Percentiles rank a stretch among this genome's conserved stretches.
Conservation (phyloP, 176 grass and related monocot species). For the Ensete glaucum region DNA sequence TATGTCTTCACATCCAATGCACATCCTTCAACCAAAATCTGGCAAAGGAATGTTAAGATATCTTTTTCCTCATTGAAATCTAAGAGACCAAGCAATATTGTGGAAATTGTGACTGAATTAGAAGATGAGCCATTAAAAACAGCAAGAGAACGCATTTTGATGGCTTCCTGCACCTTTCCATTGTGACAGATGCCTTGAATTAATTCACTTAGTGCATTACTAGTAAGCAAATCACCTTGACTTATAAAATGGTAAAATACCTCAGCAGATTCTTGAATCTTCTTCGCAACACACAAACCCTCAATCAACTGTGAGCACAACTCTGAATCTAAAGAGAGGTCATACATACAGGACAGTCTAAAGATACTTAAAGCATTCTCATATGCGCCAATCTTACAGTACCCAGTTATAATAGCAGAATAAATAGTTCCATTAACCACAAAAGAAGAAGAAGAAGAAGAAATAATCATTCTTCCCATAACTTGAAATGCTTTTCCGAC, state of each 20-base stretch:
- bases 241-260: slow-evolving; percentile 40
- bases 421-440: slow-evolving; percentile 31
- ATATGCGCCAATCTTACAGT: slow-evolving; percentile 31
- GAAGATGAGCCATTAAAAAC: slow-evolving; percentile 32
- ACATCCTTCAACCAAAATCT: slow-evolving; percentile 51
- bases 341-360: slow-evolving; percentile 27
- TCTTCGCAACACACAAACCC: slow-evolving; percentile 32
- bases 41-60: slow-evolving; percentile 35
- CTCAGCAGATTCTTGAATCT: slow-evolving; percentile 31
- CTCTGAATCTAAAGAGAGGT: slow-evolving; percentile 40
- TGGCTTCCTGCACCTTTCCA: slow-evolving; percentile 39
- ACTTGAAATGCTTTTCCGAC: slow-evolving; percentile 42
- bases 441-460: slow-evolving; percentile 35
- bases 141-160: slow-evolving; percentile 34
- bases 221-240: slow-evolving; percentile 31
- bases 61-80: slow-evolving; percentile 38
- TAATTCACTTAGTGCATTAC: slow-evolving; percentile 26
- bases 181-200: slow-evolving; percentile 32
- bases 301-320: slow-evolving; percentile 41
- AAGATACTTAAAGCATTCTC: slow-evolving; percentile 36
- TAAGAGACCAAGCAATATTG: slow-evolving; percentile 34
- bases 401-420: slow-evolving; percentile 52
- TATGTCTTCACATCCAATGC: slow-evolving; percentile 27
- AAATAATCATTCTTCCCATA: slow-evolving; percentile 48
- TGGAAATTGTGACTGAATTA: slow-evolving; percentile 27